Base-by-base conservation (phyloP, 768 basidiomycete species). In the Boletus rufocinnamomeus region DNA sequence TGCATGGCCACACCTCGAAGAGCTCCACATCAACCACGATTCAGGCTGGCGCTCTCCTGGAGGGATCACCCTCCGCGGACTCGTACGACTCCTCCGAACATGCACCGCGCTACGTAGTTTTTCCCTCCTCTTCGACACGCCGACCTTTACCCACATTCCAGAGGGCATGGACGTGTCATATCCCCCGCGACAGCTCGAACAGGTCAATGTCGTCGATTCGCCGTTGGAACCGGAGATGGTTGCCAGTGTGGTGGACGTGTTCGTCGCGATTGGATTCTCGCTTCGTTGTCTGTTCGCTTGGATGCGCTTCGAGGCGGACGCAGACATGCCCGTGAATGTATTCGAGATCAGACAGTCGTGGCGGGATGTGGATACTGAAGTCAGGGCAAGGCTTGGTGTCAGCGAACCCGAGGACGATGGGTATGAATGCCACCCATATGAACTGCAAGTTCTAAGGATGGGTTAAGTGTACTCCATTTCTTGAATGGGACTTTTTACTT, bases 21-120 rank as follows among this genome's bases (percentile, higher is more conserved):
- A 46, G n/a, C 37, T 46, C 25, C 6, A 21, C 23, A 46, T 58
- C 57, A 61, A 41, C 28, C 5, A 47, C 5, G 43, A 59, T n/a
- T 23, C 19, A 2, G 52, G 59, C 3, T 58, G 51, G 56, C 51
- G 34, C 6, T 41, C 40, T 6, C 6, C 49, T 11, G 34, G 47
- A 6, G 59, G 47, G 21, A 27, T 61, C 11, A 53, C 52, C 16
- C 41, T 37, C 21, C 44, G 21, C 9, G 47, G 59, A 14, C 35
- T 61, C 41, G 11, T 61, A 4, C 51, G 41, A n/a, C 57, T 59
- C 41, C 51, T 60, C 35, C 41, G 35, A 4, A 23, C 51, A 10
- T 54, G 52, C 17, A 14, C 51, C 2, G 21, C 14, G 9, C 38
- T 53, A 11, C 40, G 11, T 27, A 34, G 4, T 3, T 34, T 61